Evolutionary conservation across 257 asterid genomes (phyloP).

Genomic region (Leonotis leonurus): DNA sequence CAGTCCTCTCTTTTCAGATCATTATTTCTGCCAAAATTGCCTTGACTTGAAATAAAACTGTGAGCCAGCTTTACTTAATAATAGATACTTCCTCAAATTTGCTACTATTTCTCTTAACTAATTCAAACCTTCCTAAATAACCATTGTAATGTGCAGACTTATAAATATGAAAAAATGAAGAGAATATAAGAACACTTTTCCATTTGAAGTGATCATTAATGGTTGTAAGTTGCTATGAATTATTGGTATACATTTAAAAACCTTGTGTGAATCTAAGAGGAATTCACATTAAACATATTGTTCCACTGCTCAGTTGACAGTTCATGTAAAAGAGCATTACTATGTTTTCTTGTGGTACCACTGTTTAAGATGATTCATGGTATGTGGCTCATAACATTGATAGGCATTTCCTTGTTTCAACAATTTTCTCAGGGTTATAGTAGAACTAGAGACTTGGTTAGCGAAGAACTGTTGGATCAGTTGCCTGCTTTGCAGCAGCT

Average conservation of each 20-base stretch:
- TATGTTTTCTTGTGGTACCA: neutral
- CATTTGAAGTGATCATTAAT: neutral
- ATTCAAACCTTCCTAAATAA: neutral
- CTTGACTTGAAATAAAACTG: neutral
- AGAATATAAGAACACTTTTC: neutral
- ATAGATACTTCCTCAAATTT: neutral
- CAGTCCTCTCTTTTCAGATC: neutral
- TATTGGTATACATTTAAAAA: neutral
- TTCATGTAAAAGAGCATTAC: neutral
- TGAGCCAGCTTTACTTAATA: neutral
- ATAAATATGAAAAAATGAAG: neutral
- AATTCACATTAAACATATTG: neutral
- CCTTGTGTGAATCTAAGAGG: neutral
- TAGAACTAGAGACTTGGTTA: slow-evolving; percentile 81
- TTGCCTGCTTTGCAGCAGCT: slow-evolving; percentile 92
- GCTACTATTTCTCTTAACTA: neutral
- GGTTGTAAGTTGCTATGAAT: neutral
- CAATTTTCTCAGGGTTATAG: slow-evolving; percentile 67
- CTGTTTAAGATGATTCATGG: slow-evolving; percentile 3
- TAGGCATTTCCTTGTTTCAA: slow-evolving; percentile 13
- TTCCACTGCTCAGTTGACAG: neutral
- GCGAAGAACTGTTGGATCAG: slow-evolving; percentile 84
- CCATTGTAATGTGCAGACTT: neutral
- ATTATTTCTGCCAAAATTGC: neutral
- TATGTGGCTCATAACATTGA: neutral